These are phyloP conservation scores for Atractiella rhizophila DNA, from an alignment of 768 basidiomycete species.

Conservation along the genomic window DNA sequence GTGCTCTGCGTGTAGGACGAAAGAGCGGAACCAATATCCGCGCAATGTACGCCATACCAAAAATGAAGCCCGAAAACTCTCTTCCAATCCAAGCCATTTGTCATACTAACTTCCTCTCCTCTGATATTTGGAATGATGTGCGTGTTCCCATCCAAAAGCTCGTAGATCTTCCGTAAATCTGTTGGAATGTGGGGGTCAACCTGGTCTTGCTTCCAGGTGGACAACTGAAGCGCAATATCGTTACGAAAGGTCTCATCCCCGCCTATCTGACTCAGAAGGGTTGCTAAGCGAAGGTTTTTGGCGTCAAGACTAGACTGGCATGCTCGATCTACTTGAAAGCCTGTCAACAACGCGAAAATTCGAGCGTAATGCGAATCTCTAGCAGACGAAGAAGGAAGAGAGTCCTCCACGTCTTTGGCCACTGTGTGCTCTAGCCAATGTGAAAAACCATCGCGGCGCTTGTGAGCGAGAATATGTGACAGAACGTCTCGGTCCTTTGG, in stretches of 20 bases:
- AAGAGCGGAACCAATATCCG: slow-evolving; percentile 5
- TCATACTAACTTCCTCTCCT: slow-evolving; percentile 34
- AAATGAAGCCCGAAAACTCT: slow-evolving; percentile 66
- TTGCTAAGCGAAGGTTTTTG: slow-evolving; percentile 61
- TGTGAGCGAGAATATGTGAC: slow-evolving; percentile 31
- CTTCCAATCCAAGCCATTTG: slow-evolving; percentile 72
- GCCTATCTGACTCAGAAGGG: slow-evolving; percentile 53
- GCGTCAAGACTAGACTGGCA: slow-evolving; percentile 45
- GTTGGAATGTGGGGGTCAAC: slow-evolving; percentile 42
- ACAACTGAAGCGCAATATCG: slow-evolving; percentile 48
- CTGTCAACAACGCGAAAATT: slow-evolving; percentile 56
- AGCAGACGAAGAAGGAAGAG: slow-evolving; percentile 25
- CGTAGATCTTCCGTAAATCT: slow-evolving; percentile 52
- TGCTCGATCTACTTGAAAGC: slow-evolving; percentile 66
- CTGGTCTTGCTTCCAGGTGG: slow-evolving; percentile 56
- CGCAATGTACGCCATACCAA: slow-evolving; percentile 39
- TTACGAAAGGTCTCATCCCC: slow-evolving; percentile 45
- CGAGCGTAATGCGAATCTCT: slow-evolving; percentile 23
- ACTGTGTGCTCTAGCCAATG: slow-evolving; percentile 61
- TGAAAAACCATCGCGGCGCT: slow-evolving; percentile 54
- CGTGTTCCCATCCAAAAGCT: slow-evolving; percentile 52
- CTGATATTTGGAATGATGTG: slow-evolving; percentile 32
- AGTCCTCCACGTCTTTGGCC: slow-evolving; percentile 41
- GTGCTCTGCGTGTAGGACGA: slow-evolving; percentile 8
- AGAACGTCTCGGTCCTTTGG: neutral